Percentiles rank a stretch among this genome's conserved stretches.
phyloP scores from a whole-genome alignment of 2,329 filamentous ascomycete species.

The Verticillium tricorpus region DNA sequence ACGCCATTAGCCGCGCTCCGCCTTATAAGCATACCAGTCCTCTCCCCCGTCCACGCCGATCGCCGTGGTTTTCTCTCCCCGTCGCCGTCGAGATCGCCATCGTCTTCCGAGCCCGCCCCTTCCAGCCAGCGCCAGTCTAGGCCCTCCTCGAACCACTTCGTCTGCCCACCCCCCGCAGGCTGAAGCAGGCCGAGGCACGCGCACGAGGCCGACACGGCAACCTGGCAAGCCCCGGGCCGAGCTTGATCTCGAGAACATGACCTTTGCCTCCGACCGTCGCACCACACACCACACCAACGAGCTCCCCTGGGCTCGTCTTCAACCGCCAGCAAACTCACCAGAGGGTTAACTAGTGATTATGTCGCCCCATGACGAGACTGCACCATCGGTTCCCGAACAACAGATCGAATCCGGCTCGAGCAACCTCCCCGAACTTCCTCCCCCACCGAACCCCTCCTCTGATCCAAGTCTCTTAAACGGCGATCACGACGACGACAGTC shows the following conservation, averaged over 20 bases:
- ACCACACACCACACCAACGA: not conserved
- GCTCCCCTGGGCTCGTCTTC: not conserved
- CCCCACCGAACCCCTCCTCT: conserved; percentile 37
- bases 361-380: not conserved
- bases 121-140: conserved; percentile 1
- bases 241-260: conserved; percentile 7
- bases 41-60: not conserved
- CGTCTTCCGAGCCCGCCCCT: not conserved
- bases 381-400: not conserved
- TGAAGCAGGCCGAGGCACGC: conserved; percentile 7
- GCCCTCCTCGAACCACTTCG: not conserved
- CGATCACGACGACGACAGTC: conserved; percentile 17
- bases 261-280: not conserved
- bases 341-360: not conserved
- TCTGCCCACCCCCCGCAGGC: conserved; percentile 1
- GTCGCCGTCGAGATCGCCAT: conserved; percentile 5
- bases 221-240: not conserved
- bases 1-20: not conserved
- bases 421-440: conserved; percentile 30
- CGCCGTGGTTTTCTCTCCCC: not conserved
- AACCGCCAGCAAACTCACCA: conserved; percentile 16
- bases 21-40: not conserved
- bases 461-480: conserved; percentile 25
- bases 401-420: conserved; percentile 5
- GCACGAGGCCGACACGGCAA: not conserved